Percentiles rank a stretch among this genome's conserved stretches.
phyloP scores from a whole-genome alignment of 768 basidiomycete genomes.

The Russula vinacea region DNA sequence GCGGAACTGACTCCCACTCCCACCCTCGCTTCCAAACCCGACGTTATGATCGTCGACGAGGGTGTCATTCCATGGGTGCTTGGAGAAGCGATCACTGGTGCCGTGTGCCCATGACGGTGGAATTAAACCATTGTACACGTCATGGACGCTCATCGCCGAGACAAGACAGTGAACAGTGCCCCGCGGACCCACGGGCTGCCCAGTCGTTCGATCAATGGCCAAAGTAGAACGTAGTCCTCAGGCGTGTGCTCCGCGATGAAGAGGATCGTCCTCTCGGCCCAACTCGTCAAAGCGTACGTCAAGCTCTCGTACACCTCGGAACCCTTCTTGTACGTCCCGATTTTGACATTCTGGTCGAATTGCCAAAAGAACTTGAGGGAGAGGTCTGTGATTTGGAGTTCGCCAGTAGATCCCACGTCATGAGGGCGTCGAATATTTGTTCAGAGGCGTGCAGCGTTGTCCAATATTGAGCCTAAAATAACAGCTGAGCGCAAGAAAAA shows the following conservation, averaged over 20 bases:
- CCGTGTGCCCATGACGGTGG: conserved; percentile 10
- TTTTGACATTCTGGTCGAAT: neutral
- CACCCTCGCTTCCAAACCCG: neutral
- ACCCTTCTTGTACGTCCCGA: conserved; percentile 4
- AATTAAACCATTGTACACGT: conserved; percentile 5
- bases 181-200: conserved; percentile 2
- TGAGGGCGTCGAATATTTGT: conserved; percentile 10
- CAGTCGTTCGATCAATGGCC: conserved; percentile 3
- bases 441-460: conserved; percentile 8
- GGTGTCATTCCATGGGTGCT: neutral
- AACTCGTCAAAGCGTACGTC: neutral
- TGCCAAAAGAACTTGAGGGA: conserved; percentile 13
- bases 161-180: neutral
- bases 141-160: neutral
- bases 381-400: conserved; percentile 6
- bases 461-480: conserved; percentile 18
- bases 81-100: neutral
- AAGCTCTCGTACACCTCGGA: conserved; percentile 1
- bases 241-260: conserved; percentile 5
- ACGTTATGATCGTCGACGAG: neutral
- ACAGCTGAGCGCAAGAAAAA: neutral
- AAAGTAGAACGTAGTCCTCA: conserved; percentile 1
- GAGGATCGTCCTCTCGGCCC: conserved; percentile 6
- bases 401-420: conserved; percentile 11
- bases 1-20: neutral